Base-by-base conservation (phyloP, 2,329 filamentous ascomycete species). In the Hypocrella siamensis region DNA sequence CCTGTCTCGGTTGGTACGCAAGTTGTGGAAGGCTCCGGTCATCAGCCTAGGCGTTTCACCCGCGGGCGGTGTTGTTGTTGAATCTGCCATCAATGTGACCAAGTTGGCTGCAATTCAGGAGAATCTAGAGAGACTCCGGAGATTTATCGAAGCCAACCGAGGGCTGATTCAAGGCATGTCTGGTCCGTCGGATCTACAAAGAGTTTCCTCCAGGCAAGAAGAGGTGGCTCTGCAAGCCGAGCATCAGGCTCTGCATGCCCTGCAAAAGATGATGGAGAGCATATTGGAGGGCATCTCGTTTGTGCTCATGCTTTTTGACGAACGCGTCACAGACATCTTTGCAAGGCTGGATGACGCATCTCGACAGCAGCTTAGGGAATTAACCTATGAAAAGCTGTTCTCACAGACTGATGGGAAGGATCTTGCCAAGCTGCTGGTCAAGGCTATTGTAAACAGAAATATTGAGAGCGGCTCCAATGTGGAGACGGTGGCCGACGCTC, bases 241-340 rank as follows among this genome's bases (percentile, higher is more conserved):
- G 53, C 88, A 98, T 50, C 82, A 92, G 44, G 86, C 86, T 9
- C 67, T 98, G 40, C 79, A 90, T 47, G 84, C 84, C 3, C 61
- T 98, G 30, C 73, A 93, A 39, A 76, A 79, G 40, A 65, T 98
- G 17, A 83, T 94, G 53, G 77, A 79, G 33, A 84, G 84, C 51
- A 90, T 94, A 25, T 86, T 90, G 6, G 90, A 98, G 52, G 90
- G 90, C 4, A 93, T 98, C 31, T 93, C 88, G 0, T 98, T 98
- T 45, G 84, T 94, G 4, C 67, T 88, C 16, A 90, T 94, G 49
- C 66, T 98, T 2, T 96, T 96, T 38, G 88, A 96, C 41, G 88
- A 98, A 61, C 75, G 80, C 9, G 76, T 94, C 4, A 75, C 84
- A 27, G 88, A 98, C 38, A 93, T 96, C 29, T 77, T 86, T 41